Base-by-base conservation (phyloP, 176 grass and related monocot species). In the Poa annua region DNA sequence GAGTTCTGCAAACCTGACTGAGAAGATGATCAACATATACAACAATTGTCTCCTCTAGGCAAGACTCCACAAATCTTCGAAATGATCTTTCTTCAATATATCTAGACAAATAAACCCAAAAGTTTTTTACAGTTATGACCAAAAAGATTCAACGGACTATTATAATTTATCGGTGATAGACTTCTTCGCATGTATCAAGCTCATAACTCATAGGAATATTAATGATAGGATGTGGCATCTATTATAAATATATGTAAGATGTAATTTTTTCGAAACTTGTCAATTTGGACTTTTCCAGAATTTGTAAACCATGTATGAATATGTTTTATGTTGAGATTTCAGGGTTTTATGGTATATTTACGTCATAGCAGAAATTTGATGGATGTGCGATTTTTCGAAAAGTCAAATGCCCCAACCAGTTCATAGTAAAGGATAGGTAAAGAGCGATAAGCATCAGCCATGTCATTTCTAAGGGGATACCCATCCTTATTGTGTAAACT, bases 11-110 rank as follows among this genome's bases (percentile, higher is more conserved):
- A 89, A 99, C 97, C 91, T 96, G 97, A 82, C 83, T 82, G 78
- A 99, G 91, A 45, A 99, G 89, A 90, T 92, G 97, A 75, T 99
- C 97, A 80, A 99, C 88, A 82, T 92, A 96, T 52, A 90, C 88
- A 74, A 99, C 91, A 70, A 99, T 87, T 83, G 93, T 99, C 90
- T 96, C 88, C 89, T 99, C 97, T 45, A 96, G 76, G 78, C 93
- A 99, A 86, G 97, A 82, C 87, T 99, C 97, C 70, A 92, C 93
- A 86, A 99, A 99, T 80, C 97, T 99, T 90, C 91, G 90, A 80
- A 96, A 99, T 54, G 81, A 88, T 88, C 97, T 96, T 84, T 99
- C 96, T 80, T 99, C 97, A 86, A 94, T 96, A 82, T 91, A 99
- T 54, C 97, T 97, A 83, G 32, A 87, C 33, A 85, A 51, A 64